Conservation (phyloP, 176 grass and related monocot species). For the Carex kokanica region DNA sequence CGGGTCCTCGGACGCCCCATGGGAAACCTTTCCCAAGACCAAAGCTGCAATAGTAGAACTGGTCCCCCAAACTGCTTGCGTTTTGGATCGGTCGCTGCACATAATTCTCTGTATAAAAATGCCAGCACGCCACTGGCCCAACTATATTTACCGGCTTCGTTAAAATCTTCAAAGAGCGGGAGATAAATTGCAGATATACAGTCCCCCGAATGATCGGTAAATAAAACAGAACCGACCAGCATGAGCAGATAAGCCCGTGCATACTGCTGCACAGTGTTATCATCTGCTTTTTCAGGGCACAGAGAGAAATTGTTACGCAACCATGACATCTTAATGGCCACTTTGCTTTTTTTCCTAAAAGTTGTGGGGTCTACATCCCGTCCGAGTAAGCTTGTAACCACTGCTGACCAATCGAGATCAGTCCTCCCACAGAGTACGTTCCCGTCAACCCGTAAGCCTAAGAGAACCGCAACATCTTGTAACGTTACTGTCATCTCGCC, state of each 20-base stretch:
- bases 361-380: neutral
- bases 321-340: neutral
- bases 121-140: constrained; percentile 32
- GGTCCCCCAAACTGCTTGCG: constrained; percentile 51
- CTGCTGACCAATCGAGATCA: neutral
- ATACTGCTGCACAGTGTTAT: neutral
- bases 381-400: neutral
- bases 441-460: neutral
- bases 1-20: constrained; percentile 43
- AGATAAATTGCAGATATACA: neutral
- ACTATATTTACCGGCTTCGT: constrained; percentile 20
- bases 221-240: neutral
- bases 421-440: neutral
- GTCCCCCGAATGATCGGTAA: neutral
- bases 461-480: neutral
- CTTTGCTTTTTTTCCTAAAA: neutral
- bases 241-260: neutral
- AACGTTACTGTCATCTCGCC: neutral
- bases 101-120: constrained; percentile 51
- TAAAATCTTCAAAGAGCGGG: neutral
- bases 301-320: neutral
- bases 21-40: constrained; percentile 63
- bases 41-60: constrained; percentile 60
- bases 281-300: neutral
- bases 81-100: constrained; percentile 42